Conservation (phyloP, 2,329 filamentous ascomycete genomes). For the Alternaria brassicicola region DNA sequence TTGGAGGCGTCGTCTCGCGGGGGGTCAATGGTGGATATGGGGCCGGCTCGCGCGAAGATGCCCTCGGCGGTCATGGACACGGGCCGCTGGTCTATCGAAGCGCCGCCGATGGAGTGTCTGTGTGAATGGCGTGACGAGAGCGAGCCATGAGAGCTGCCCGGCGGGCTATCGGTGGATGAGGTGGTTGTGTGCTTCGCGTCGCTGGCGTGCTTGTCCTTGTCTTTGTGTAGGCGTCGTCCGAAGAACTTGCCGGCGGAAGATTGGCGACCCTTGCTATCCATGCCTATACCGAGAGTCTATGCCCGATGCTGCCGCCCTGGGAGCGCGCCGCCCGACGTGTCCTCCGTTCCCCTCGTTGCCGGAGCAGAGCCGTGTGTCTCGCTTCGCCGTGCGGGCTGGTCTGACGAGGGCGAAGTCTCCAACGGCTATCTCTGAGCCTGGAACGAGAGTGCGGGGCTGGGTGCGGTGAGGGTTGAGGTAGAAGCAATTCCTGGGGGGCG, state of each 20-base stretch:
- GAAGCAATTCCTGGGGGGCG: conserved; percentile 7
- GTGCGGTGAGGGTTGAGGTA: neutral
- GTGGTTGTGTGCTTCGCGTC: conserved; percentile 56
- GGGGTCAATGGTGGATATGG: conserved; percentile 88
- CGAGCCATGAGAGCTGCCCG: conserved; percentile 66
- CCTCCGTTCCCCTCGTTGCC: conserved; percentile 9
- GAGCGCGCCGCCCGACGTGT: conserved; percentile 18
- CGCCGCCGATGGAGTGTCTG: conserved; percentile 45
- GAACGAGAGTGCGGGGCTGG: conserved; percentile 23
- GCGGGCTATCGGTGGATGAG: conserved; percentile 65
- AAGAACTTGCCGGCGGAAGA: conserved; percentile 86
- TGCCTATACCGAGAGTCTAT: conserved; percentile 25
- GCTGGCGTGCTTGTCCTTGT: conserved; percentile 57
- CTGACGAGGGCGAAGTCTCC: neutral
- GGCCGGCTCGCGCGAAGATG: conserved; percentile 76
- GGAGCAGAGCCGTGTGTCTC: neutral
- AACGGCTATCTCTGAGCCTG: conserved; percentile 6
- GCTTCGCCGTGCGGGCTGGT: neutral
- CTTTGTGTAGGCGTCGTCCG: conserved; percentile 76
- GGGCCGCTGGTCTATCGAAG: conserved; percentile 70
- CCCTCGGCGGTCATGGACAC: conserved; percentile 66
- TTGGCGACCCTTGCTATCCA: conserved; percentile 79
- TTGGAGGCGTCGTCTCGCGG: conserved; percentile 70
- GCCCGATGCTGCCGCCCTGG: conserved; percentile 16
- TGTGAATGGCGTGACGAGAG: conserved; percentile 73